Evolutionary conservation across 176 grass and related monocot species (phyloP), one percentile per base, ranked within the genome.

Genomic region (Phragmites australis): DNA sequence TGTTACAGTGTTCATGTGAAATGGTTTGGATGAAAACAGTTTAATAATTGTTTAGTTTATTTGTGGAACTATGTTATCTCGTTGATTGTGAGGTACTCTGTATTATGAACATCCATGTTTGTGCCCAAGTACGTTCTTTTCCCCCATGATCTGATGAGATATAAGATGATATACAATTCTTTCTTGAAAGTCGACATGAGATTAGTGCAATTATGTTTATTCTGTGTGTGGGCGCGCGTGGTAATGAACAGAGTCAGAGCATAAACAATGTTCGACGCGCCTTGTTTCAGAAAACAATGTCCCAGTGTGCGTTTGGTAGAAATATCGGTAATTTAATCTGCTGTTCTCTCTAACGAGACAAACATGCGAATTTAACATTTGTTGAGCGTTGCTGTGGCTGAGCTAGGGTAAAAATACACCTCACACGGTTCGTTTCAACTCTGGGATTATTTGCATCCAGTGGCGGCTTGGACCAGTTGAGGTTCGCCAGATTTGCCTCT

Each of bases 31-130:
- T 46, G 21, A 84, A 29, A 79, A 54, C 37, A 27, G 17, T 68
- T 44, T 9, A 77, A 82, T 83, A 82, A 82, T 73, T 55, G 7
- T 18, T 41, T n/a, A n/a, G n/a, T n/a, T n/a, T n/a, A n/a, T n/a
- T n/a, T n/a, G n/a, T 67, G 29, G 26, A 68, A 47, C 32, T 18
- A 39, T 76, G 56, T 72, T 72, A 53, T 82, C 8, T 51, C 29
- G 50, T 71, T 50, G 22, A 6, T 65, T 40, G 25, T 67, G n/a
- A 30, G 48, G 78, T 72, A 66, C 10, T 56, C 6, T 64, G 64
- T 68, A 46, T 62, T 60, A 25, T n/a, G 26, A 79, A 80, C 44
- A 65, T 85, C 21, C 16, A 34, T 77, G 30, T 50, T 40, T 64
- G 53, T 79, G 29, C 34, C 9, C 9, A 42, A 83, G 9, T 46